Base-by-base conservation (phyloP, 495 filamentous ascomycete genomes). In the Daldinia loculata region DNA sequence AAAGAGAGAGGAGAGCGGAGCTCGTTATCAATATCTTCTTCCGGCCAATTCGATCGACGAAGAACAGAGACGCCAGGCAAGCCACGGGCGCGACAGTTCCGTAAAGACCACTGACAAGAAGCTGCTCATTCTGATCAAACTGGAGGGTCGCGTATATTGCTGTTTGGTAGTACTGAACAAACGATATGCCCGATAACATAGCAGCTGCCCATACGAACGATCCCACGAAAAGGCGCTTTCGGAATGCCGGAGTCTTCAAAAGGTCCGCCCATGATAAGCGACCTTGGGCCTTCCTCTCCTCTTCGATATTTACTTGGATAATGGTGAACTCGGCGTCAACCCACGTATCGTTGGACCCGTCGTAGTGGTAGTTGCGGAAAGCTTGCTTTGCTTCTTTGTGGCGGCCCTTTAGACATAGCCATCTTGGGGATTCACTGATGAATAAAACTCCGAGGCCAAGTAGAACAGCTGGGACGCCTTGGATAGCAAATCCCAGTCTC, bases 401-500 rank as follows among this genome's bases (percentile, higher is more conserved):
- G 34, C 80, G 81, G 53, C 83, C 85, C 64, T 83, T 81, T 64
- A 86, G 80, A 30, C 85, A 82, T 7, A 89, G 77, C 86, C 86
- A 89, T 52, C 87, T 76, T 12, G 87, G 87, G 0, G 84, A 86
- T 70, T 89, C 87, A 9, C 80, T 79, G 12, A 89, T 79, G 68
- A 86, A 86, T 69, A 81, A 82, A 30, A 86, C 75, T 11, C 86
- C 85, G 7, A 76, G 63, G 6, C 76, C 78, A 24, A 89, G 77
- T n/a, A 85, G 66, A 4, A 88, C 48, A 6, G 83, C 80, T 6
- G 86, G 87, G 1, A 84, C 72, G 34, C 79, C 80, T 66, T 88
- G 86, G 26, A 88, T 82, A 15, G 84, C 83, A 22, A 89, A 81
- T 0, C 86, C 87, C 38, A 89, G 83, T 36, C 87, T 78, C 87